Percentiles rank a stretch among this genome's conserved stretches.
These are phyloP conservation scores for Rheum nobile DNA, from an alignment of 148 eudicot species.

Conservation along the genomic window DNA sequence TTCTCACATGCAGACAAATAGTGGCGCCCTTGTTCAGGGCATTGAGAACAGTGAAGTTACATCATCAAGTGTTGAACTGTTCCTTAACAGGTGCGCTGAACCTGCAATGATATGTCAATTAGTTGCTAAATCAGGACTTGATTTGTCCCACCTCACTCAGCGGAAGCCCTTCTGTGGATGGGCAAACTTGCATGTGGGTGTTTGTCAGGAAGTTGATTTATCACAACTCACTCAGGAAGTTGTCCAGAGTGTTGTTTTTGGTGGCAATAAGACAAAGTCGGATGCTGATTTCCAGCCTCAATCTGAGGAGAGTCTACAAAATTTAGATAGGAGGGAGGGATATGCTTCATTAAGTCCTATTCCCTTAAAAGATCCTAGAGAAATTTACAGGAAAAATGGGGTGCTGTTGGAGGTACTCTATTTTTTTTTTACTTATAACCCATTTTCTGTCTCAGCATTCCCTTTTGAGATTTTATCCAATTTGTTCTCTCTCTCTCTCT, in stretches of 20 bases:
- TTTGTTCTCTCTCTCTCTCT: background rate
- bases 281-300: constrained; percentile 34
- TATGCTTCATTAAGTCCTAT: constrained; percentile 16
- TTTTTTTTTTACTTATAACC: background rate
- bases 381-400: constrained; percentile 66
- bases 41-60: constrained; percentile 17
- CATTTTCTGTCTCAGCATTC: constrained; percentile 5
- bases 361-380: constrained; percentile 63
- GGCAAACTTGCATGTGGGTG: constrained; percentile 39
- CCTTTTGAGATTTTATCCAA: background rate
- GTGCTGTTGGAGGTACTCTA: constrained; percentile 76
- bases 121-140: constrained; percentile 33
- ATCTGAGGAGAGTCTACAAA: constrained; percentile 25
- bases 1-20: constrained; percentile 17
- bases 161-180: constrained; percentile 51
- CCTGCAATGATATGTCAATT: constrained; percentile 30
- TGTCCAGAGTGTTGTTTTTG: constrained; percentile 24
- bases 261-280: constrained; percentile 28
- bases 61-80: constrained; percentile 25
- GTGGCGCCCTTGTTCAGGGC: constrained; percentile 16
- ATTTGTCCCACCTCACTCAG: constrained; percentile 30
- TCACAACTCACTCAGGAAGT: constrained; percentile 40
- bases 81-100: constrained; percentile 37
- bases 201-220: constrained; percentile 29
- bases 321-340: constrained; percentile 24